Conservation (phyloP, 352 stramenopile genomes). For the Pythium folliculosum region DNA sequence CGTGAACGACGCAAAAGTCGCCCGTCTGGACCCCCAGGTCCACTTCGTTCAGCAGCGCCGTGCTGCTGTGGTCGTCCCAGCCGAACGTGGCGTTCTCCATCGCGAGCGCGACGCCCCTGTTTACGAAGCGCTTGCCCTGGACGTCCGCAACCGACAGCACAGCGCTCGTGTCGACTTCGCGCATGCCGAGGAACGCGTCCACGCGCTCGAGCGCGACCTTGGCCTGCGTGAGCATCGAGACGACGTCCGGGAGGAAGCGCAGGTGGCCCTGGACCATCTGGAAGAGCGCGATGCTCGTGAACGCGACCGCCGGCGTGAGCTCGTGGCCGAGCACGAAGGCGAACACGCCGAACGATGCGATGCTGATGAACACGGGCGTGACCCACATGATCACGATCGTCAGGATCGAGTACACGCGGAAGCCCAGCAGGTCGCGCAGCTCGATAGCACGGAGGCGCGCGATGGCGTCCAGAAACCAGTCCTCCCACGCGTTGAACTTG, state of each 20-base stretch:
- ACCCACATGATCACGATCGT: slow-evolving; percentile 21
- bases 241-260: slow-evolving; percentile 36
- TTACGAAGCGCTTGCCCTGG: not conserved
- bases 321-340: slow-evolving; percentile 60
- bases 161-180: slow-evolving; percentile 26
- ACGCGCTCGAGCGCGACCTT: slow-evolving; percentile 61
- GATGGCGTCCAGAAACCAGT: slow-evolving; percentile 70
- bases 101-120: not conserved
- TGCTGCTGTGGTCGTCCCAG: not conserved
- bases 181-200: slow-evolving; percentile 43
- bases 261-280: slow-evolving; percentile 70
- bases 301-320: slow-evolving; percentile 76
- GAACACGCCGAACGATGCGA: slow-evolving; percentile 46
- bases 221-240: slow-evolving; percentile 80
- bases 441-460: slow-evolving; percentile 30
- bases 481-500: slow-evolving; percentile 93
- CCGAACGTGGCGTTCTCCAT: slow-evolving; percentile 1
- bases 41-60: slow-evolving; percentile 43
- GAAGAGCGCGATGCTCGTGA: slow-evolving; percentile 61
- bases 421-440: slow-evolving; percentile 31
- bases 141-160: slow-evolving; percentile 2
- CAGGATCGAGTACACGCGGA: slow-evolving; percentile 33
- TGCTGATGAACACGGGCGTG: slow-evolving; percentile 52
- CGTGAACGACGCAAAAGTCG: slow-evolving; percentile 86
- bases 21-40: slow-evolving; percentile 60